A percentile compares a stretch with the other conserved stretches of the same genome.
Conservation (phyloP, 2,329 filamentous ascomycete species). For the Fusarium dlaminii region DNA sequence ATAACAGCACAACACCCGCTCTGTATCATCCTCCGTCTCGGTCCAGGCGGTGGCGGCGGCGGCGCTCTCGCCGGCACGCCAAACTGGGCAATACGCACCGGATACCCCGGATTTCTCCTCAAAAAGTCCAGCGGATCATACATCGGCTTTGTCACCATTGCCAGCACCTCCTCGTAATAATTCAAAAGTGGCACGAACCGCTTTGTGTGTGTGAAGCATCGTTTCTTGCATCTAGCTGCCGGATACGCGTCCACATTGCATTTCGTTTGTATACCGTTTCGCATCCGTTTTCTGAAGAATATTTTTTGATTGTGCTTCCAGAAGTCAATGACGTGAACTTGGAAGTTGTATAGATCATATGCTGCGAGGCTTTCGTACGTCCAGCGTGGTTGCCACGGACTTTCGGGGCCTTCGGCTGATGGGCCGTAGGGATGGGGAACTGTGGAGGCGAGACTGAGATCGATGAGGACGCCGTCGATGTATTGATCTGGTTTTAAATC, state of each 20-base stretch:
- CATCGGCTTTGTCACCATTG: neutral
- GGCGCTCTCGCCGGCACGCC: neutral
- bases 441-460: conserved; percentile 9
- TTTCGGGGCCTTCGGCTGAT: neutral
- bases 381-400: neutral
- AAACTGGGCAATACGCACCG: neutral
- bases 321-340: neutral
- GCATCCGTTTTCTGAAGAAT: neutral
- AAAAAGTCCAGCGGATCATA: neutral
- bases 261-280: neutral
- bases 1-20: neutral
- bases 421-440: conserved; percentile 16
- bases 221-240: neutral
- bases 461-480: conserved; percentile 14
- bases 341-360: conserved; percentile 2
- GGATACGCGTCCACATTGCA: neutral
- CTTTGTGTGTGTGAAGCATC: neutral
- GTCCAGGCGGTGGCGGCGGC: neutral
- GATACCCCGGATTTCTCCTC: neutral
- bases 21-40: neutral
- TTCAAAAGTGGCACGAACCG: neutral
- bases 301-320: neutral
- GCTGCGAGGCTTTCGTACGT: conserved; percentile 12
- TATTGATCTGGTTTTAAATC: conserved; percentile 4
- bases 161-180: neutral